Evolutionary conservation across 2,329 filamentous ascomycete species (phyloP).

Genomic region (Diaporthe vexans): DNA sequence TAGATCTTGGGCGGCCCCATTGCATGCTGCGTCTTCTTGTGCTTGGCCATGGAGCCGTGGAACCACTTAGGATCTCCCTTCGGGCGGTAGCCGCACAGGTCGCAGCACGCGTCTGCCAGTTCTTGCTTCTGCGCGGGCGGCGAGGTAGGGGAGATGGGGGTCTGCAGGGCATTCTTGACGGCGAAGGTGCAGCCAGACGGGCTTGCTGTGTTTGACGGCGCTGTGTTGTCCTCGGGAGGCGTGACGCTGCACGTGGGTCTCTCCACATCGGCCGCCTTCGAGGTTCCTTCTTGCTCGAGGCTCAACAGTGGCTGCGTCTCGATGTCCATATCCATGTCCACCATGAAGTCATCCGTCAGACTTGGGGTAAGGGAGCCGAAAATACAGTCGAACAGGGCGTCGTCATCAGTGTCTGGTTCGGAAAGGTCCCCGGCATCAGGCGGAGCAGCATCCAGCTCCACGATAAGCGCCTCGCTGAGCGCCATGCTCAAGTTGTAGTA

Average conservation of each 20-base stretch:
- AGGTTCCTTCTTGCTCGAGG: neutral
- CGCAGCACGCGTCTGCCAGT: conserved; percentile 59
- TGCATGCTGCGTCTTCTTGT: conserved; percentile 68
- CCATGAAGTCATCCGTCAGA: conserved; percentile 30
- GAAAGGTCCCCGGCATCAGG: conserved; percentile 29
- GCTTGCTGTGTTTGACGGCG: conserved; percentile 5
- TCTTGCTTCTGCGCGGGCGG: conserved; percentile 53
- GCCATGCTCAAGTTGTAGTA: conserved; percentile 60
- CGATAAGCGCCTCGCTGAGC: conserved; percentile 58
- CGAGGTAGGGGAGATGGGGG: conserved; percentile 27
- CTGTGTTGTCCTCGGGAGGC: conserved; percentile 22
- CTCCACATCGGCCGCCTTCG: conserved; percentile 22
- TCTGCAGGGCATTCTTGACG: conserved; percentile 7
- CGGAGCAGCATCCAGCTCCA: conserved; percentile 43
- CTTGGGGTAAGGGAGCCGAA: conserved; percentile 39
- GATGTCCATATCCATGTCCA: conserved; percentile 31
- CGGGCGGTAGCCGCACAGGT: conserved; percentile 68
- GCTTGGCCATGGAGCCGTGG: conserved; percentile 70
- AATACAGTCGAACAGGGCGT: conserved; percentile 28
- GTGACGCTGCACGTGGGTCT: neutral
- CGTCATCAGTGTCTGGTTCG: conserved; percentile 33
- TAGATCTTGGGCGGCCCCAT: conserved; percentile 64
- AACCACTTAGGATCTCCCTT: conserved; percentile 72
- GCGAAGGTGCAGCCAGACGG: conserved; percentile 12
- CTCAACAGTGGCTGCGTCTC: conserved; percentile 36